Base-by-base conservation (phyloP, 306 rosid species). In the Mucuna pruriens region DNA sequence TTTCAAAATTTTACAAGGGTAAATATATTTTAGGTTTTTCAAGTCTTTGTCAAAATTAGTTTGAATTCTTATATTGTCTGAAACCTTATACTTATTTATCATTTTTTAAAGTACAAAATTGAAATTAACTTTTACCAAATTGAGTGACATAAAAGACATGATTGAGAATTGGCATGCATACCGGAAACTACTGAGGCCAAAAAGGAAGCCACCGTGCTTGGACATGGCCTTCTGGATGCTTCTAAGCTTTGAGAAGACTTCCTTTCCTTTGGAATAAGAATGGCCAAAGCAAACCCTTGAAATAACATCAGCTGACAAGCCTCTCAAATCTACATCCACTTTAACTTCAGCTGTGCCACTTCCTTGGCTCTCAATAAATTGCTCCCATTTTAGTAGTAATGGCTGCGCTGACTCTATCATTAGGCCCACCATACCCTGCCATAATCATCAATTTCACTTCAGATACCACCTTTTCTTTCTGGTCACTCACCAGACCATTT, bases 211-310 rank as follows among this genome's bases (percentile, higher is more conserved):
- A 51, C 83, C 81, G 58, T 84, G 89, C 42, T 84, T 75, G 31
- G 90, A 84, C 72, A 95, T 75, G 60, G 84, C 76, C 65, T 82
- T 87, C 74, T 93, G 96, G 2, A 95, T 88, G 71, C 62, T 84
- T 76, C 98, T 90, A 60, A 95, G 93, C 88, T 95, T 95, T 9
- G 86, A 74, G 87, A 95, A 95, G 31, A 93, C 92, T 68, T 88
- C 83, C 20, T 89, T 90, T 71, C 98, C 99, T 36, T 87, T 87
- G 12, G 80, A 79, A 40, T 88, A 93, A 46, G 93, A 93, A 86
- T 91, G 91, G 19, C 99, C 99, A 70, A 95, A 95, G 81, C 97
- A 95, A 63, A 92, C 92, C 87, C 94, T 90, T 51, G 99, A 89
- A 69, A 95, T 95, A 25, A 93, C 99, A 23, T 95, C 98, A 26